These are phyloP conservation scores for Aspergillus cristatus DNA, from an alignment of 495 filamentous ascomycete genomes.

Conservation along the genomic window DNA sequence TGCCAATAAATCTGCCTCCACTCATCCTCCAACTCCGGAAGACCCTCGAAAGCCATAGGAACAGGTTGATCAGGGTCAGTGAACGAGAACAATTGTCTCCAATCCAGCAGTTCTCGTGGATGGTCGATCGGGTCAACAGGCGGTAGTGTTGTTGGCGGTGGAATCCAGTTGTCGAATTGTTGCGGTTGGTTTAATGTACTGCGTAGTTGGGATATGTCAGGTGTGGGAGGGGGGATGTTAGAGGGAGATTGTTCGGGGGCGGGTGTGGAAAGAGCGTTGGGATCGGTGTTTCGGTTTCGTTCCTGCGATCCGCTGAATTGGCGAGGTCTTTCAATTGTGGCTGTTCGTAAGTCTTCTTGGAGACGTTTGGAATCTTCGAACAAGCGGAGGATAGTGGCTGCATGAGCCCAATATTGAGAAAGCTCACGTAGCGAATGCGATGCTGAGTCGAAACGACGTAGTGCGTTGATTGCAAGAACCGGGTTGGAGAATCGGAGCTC, in stretches of 20 bases:
- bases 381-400: conserved; percentile 35
- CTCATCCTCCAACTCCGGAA: conserved; percentile 37
- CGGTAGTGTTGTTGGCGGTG: conserved; percentile 9
- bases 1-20: conserved; percentile 43
- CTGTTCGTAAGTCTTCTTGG: conserved; percentile 34
- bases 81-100: conserved; percentile 40
- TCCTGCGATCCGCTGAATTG: conserved; percentile 17
- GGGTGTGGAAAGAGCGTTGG: not conserved
- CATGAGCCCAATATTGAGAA: conserved; percentile 37
- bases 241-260: conserved; percentile 1
- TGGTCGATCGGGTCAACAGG: conserved; percentile 27
- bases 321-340: conserved; percentile 29
- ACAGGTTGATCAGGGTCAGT: conserved; percentile 32
- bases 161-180: conserved; percentile 33
- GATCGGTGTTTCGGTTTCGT: conserved; percentile 1
- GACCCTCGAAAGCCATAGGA: conserved; percentile 30
- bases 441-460: conserved; percentile 39
- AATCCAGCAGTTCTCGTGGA: conserved; percentile 32
- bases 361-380: conserved; percentile 40
- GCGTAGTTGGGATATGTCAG: conserved; percentile 6
- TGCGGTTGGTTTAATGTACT: conserved; percentile 13
- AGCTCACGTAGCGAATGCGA: conserved; percentile 37
- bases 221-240: not conserved
- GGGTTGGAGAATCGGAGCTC: conserved; percentile 43
- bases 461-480: conserved; percentile 38